These are phyloP conservation scores for Leonotis leonurus DNA, from an alignment of 257 asterid genomes.

Conservation along the genomic window DNA sequence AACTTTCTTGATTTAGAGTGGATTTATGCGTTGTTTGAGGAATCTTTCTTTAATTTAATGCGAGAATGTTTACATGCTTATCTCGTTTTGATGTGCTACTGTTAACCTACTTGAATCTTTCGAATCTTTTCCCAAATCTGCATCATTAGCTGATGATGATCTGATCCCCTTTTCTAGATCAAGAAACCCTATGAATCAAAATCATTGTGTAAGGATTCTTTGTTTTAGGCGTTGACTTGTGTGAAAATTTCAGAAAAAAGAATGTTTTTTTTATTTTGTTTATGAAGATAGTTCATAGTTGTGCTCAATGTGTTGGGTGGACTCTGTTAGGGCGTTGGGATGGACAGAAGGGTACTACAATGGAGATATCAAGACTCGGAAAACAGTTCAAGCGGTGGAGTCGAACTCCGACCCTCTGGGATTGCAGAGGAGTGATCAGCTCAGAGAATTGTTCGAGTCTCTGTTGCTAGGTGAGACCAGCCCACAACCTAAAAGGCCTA, in stretches of 20 bases:
- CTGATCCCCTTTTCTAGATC: constrained; percentile 7
- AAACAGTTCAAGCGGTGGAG: constrained; percentile 58
- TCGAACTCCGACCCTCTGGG: constrained; percentile 46
- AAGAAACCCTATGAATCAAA: background rate
- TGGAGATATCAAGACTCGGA: constrained; percentile 86
- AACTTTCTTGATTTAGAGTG: background rate
- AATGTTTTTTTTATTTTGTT: background rate
- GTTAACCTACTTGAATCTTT: constrained; percentile 1
- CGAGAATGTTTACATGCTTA: constrained; percentile 7
- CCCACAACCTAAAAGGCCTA: constrained; percentile 65
- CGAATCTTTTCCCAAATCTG: constrained; percentile 13
- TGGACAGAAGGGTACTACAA: constrained; percentile 90
- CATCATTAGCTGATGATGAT: background rate
- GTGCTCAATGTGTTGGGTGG: background rate
- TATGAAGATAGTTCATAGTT: background rate
- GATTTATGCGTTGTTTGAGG: background rate
- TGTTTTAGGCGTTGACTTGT: background rate
- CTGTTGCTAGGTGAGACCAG: constrained; percentile 53
- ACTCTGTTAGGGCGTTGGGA: constrained; percentile 46
- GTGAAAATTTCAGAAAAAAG: background rate
- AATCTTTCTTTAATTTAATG: background rate
- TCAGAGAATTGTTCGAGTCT: constrained; percentile 67
- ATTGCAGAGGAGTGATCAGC: constrained; percentile 68
- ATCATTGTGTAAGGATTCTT: background rate
- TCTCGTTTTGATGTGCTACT: constrained; percentile 15